Conservation (phyloP, 192 early-diverging fungal genomes). For the Piromyces sp. region DNA sequence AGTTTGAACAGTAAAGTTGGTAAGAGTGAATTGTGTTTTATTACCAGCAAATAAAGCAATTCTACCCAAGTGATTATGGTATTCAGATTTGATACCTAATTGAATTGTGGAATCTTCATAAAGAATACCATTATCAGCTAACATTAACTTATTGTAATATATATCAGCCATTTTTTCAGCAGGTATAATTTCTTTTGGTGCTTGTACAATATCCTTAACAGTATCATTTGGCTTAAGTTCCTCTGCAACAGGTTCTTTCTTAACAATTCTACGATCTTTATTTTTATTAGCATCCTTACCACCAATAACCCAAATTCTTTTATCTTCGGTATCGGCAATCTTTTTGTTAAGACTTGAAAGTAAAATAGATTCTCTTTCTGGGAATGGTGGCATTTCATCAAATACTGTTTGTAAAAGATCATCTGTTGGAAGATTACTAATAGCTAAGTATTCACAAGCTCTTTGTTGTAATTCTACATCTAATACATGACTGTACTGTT, state of each 20-base stretch:
- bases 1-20: constrained; percentile 32
- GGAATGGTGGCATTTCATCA: constrained; percentile 98
- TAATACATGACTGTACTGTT: constrained; percentile 69
- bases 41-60: constrained; percentile 85
- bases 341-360: constrained; percentile 66
- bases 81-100: constrained; percentile 84
- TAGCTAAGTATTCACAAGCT: constrained; percentile 85
- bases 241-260: neutral
- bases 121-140: constrained; percentile 66
- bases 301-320: constrained; percentile 85
- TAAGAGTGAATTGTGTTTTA: constrained; percentile 54
- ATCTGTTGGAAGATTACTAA: constrained; percentile 65
- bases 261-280: constrained; percentile 15
- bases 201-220: neutral
- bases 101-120: constrained; percentile 80
- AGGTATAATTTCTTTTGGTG: constrained; percentile 7
- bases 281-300: constrained; percentile 64
- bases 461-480: constrained; percentile 95
- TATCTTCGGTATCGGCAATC: constrained; percentile 82
- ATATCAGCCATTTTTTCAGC: constrained; percentile 1
- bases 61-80: constrained; percentile 72
- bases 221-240: constrained; percentile 4
- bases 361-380: constrained; percentile 80
- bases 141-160: constrained; percentile 26
- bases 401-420: constrained; percentile 80